A percentile compares a stretch with the other conserved stretches of the same genome.
These are phyloP conservation scores for Rhypophila decipiens DNA, from an alignment of 495 filamentous ascomycete genomes.

Conservation along the genomic window DNA sequence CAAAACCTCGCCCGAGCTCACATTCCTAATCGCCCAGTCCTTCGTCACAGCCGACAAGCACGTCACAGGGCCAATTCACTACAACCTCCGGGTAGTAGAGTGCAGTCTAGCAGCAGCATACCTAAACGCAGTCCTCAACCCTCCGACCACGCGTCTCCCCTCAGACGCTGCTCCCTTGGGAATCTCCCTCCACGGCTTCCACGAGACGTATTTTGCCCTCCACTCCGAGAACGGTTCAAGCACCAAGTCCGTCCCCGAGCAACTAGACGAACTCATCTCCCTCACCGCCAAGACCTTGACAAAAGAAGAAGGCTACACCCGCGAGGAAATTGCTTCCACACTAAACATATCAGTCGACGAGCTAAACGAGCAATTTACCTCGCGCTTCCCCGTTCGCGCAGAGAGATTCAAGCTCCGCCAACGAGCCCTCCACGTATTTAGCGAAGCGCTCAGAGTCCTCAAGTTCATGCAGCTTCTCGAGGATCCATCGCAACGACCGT, in stretches of 20 bases:
- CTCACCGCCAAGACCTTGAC: constrained; percentile 57
- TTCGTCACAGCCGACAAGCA: constrained; percentile 94
- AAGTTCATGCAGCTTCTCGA: constrained; percentile 70
- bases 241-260: constrained; percentile 27
- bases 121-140: constrained; percentile 43
- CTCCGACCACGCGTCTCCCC: constrained; percentile 59
- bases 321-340: constrained; percentile 73
- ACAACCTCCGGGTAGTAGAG: constrained; percentile 95
- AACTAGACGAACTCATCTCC: constrained; percentile 63
- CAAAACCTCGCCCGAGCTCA: constrained; percentile 70
- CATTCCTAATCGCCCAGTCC: constrained; percentile 89
- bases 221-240: constrained; percentile 17
- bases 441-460: constrained; percentile 79
- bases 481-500: constrained; percentile 23
- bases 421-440: constrained; percentile 83
- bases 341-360: constrained; percentile 63
- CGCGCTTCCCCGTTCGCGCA: constrained; percentile 79
- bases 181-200: constrained; percentile 77
- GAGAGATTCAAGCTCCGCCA: constrained; percentile 82
- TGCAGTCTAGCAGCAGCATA: constrained; percentile 80
- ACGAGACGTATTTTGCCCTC: constrained; percentile 68
- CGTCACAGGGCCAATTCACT: constrained; percentile 84
- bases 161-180: constrained; percentile 78
- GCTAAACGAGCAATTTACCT: constrained; percentile 67
- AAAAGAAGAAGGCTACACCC: constrained; percentile 76